Conservation (phyloP, 768 basidiomycete species). For the Cystobasidium ongulense region DNA sequence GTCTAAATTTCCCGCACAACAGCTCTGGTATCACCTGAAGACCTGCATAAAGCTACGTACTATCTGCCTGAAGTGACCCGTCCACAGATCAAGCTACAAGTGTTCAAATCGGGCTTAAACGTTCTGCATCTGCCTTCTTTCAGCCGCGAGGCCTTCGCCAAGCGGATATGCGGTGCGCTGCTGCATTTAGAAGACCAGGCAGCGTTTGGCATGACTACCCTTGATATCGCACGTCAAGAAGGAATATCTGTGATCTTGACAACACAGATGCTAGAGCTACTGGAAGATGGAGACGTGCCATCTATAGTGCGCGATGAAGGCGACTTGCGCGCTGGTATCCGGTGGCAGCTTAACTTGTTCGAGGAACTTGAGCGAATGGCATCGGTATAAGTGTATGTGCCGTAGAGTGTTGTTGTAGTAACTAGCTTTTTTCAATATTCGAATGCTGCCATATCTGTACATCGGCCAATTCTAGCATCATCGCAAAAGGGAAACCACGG, state of each 20-base stretch:
- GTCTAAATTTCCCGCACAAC: conserved; percentile 18
- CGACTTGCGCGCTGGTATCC: conserved; percentile 8
- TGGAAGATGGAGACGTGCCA: conserved; percentile 50
- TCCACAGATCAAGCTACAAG: conserved; percentile 61
- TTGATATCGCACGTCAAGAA: conserved; percentile 66
- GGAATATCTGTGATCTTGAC: conserved; percentile 63
- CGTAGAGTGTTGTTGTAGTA: not conserved
- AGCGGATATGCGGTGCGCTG: conserved; percentile 57
- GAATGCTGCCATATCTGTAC: conserved; percentile 33
- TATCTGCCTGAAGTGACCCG: conserved; percentile 58
- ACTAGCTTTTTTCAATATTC: not conserved
- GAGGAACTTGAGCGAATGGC: not conserved
- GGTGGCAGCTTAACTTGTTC: conserved; percentile 21
- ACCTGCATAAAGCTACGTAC: conserved; percentile 67
- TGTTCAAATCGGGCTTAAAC: conserved; percentile 63
- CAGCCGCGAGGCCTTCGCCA: conserved; percentile 59
- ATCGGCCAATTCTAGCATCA: conserved; percentile 35
- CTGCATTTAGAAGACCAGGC: conserved; percentile 36
- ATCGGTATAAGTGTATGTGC: not conserved
- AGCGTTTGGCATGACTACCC: conserved; percentile 49
- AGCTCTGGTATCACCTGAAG: conserved; percentile 85
- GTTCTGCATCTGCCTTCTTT: conserved; percentile 80
- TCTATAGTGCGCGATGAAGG: conserved; percentile 20
- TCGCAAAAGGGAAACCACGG: conserved; percentile 19
- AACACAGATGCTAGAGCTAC: conserved; percentile 65